These are phyloP conservation scores for Schwanniomyces pseudopolymorphus DNA, from an alignment of 805 yeast genomes.

Conservation along the genomic window DNA sequence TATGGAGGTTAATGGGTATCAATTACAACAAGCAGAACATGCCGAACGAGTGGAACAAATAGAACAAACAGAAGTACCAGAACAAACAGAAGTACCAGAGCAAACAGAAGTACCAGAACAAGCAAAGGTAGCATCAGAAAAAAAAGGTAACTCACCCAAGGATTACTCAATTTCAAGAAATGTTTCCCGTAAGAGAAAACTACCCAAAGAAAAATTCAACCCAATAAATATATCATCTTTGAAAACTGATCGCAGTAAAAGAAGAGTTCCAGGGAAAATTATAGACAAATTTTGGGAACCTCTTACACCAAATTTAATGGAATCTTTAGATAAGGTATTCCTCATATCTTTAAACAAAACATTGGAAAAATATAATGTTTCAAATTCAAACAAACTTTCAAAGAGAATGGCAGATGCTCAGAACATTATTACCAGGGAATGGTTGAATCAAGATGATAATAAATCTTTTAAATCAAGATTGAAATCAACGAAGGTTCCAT, in stretches of 20 bases:
- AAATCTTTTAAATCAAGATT: conserved; percentile 26
- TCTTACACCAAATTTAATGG: conserved; percentile 12
- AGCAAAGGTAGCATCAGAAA: background rate
- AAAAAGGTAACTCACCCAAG: background rate
- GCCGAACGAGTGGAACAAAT: background rate
- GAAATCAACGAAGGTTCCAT: conserved; percentile 26
- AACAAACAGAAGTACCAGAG: background rate
- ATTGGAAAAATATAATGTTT: conserved; percentile 18
- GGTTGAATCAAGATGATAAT: conserved; percentile 19
- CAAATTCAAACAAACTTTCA: conserved; percentile 4
- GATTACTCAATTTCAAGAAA: background rate
- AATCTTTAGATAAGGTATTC: conserved; percentile 22
- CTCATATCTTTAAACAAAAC: conserved; percentile 25
- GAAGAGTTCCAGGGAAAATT: conserved; percentile 20
- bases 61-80: background rate
- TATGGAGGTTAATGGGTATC: too few relatives aligned
- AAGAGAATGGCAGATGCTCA: conserved; percentile 22
- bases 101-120: background rate
- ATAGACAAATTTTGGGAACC: conserved; percentile 33
- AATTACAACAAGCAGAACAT: too few relatives aligned
- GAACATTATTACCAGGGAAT: conserved; percentile 18
- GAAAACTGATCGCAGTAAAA: conserved; percentile 9
- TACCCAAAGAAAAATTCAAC: background rate
- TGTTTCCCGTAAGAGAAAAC: background rate
- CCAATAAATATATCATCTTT: conserved; percentile 12